Evolutionary conservation across 345 rosid genomes (phyloP).

Genomic region (Dipteronia sinensis): DNA sequence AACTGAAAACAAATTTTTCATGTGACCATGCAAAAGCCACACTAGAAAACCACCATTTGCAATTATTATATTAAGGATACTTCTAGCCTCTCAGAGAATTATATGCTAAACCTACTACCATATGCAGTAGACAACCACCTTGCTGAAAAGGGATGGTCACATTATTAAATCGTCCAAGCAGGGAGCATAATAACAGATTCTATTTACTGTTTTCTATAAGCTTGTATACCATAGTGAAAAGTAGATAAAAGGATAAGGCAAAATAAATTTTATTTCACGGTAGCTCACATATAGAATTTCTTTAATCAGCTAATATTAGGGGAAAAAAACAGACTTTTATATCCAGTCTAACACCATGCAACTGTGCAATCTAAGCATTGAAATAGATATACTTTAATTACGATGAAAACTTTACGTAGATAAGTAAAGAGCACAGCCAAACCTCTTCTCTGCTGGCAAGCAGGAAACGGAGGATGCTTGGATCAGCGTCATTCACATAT

Average conservation of each 20-base stretch:
- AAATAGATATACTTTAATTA: background rate
- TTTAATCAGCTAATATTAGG: too few relatives aligned
- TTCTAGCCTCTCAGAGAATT: background rate
- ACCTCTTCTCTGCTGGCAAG: slow-evolving; percentile 99
- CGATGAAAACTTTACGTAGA: background rate
- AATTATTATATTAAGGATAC: background rate
- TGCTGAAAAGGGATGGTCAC: background rate
- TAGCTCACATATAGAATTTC: too few relatives aligned
- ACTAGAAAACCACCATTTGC: background rate
- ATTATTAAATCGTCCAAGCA: background rate
- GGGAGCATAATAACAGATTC: background rate
- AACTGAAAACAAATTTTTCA: background rate
- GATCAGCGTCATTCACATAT: slow-evolving; percentile 89
- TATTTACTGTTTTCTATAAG: background rate
- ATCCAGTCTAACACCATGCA: background rate
- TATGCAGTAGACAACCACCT: background rate
- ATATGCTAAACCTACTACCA: background rate
- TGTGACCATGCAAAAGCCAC: background rate
- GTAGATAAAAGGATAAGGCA: background rate
- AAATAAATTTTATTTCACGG: too few relatives aligned
- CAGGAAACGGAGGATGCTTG: slow-evolving; percentile 90
- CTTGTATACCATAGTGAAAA: background rate
- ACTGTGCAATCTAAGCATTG: background rate
- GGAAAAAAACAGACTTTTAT: background rate
- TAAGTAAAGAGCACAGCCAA: background rate